Conservation (phyloP, 1,284 basidiomycete genomes). For the Baeospora myosura region DNA sequence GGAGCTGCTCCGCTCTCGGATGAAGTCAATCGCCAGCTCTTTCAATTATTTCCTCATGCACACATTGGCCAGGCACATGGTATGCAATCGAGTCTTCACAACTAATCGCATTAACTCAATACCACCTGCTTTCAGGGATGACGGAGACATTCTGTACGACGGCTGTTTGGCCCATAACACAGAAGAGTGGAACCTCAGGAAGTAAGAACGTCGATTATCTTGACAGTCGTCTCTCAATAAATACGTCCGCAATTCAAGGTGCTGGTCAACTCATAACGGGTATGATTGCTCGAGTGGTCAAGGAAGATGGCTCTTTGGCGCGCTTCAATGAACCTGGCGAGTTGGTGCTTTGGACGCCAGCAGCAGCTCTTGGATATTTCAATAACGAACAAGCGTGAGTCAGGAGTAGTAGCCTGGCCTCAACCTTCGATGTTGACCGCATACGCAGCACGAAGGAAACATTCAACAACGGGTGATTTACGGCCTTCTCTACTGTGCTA, state of each 20-base stretch:
- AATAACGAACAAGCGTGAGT: slow-evolving; percentile 60
- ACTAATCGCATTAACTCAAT: background rate
- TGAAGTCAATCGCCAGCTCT: slow-evolving; percentile 52
- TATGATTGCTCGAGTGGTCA: slow-evolving; percentile 44
- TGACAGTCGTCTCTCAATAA: background rate
- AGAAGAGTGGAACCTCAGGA: slow-evolving; percentile 46
- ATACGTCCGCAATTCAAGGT: slow-evolving; percentile 23
- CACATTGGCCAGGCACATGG: slow-evolving; percentile 66
- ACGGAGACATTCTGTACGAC: slow-evolving; percentile 46
- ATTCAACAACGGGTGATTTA: slow-evolving; percentile 40
- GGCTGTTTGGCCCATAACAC: slow-evolving; percentile 38
- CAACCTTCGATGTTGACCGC: background rate
- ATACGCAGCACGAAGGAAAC: slow-evolving; percentile 41
- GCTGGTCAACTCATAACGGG: slow-evolving; percentile 51
- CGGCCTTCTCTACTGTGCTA: slow-evolving; percentile 1
- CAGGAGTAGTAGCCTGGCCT: background rate
- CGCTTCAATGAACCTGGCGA: slow-evolving; percentile 57
- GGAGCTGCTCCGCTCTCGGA: slow-evolving; percentile 72
- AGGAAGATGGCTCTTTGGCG: slow-evolving; percentile 50
- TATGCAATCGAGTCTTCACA: slow-evolving; percentile 10
- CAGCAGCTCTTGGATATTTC: slow-evolving; percentile 50
- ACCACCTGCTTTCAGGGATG: background rate
- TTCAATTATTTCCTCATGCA: slow-evolving; percentile 48
- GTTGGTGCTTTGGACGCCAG: slow-evolving; percentile 48
- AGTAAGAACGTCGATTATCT: slow-evolving; percentile 19